phyloP scores from a whole-genome alignment of 2,329 filamentous ascomycete species.

The Tolypocladium nubicola region DNA sequence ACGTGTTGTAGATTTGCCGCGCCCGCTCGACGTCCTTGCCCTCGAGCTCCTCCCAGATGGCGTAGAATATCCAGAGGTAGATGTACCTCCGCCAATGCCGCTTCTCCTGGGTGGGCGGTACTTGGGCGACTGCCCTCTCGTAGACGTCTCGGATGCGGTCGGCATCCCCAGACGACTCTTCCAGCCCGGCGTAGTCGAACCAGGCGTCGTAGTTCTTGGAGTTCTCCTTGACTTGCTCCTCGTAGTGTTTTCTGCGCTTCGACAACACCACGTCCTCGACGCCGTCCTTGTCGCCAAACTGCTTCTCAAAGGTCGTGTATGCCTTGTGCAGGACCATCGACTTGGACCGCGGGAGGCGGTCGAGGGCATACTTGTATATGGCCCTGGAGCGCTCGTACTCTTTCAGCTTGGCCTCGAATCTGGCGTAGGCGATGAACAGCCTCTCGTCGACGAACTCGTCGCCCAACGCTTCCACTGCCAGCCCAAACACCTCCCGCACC shows the following conservation, averaged over 20 bases:
- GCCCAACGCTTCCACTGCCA: slow-evolving; percentile 77
- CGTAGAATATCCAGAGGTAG: slow-evolving; percentile 97
- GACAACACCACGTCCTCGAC: slow-evolving; percentile 94
- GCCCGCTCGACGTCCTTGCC: slow-evolving; percentile 69
- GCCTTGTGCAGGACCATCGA: slow-evolving; percentile 80
- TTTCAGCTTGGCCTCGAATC: slow-evolving; percentile 88
- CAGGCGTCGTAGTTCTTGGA: slow-evolving; percentile 94
- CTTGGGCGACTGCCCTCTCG: slow-evolving; percentile 88
- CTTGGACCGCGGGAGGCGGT: slow-evolving; percentile 80
- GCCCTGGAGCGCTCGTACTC: slow-evolving; percentile 88
- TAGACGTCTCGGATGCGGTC: slow-evolving; percentile 87
- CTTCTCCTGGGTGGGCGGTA: slow-evolving; percentile 93
- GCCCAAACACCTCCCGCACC: slow-evolving; percentile 84
- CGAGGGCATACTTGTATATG: slow-evolving; percentile 94
- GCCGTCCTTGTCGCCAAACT: slow-evolving; percentile 86
- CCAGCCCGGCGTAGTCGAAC: slow-evolving; percentile 89
- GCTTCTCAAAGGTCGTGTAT: slow-evolving; percentile 97
- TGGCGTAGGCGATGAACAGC: slow-evolving; percentile 90
- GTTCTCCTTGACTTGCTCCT: slow-evolving; percentile 88
- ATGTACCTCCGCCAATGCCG: slow-evolving; percentile 96
- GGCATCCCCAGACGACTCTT: slow-evolving; percentile 73
- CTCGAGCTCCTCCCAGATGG: slow-evolving; percentile 86
- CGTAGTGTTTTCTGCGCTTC: slow-evolving; percentile 86
- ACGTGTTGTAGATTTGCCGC: slow-evolving; percentile 83
- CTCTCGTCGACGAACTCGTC: slow-evolving; percentile 96